Conservation (phyloP, 2,329 filamentous ascomycete species). For the Domatiomyces catenatus region DNA sequence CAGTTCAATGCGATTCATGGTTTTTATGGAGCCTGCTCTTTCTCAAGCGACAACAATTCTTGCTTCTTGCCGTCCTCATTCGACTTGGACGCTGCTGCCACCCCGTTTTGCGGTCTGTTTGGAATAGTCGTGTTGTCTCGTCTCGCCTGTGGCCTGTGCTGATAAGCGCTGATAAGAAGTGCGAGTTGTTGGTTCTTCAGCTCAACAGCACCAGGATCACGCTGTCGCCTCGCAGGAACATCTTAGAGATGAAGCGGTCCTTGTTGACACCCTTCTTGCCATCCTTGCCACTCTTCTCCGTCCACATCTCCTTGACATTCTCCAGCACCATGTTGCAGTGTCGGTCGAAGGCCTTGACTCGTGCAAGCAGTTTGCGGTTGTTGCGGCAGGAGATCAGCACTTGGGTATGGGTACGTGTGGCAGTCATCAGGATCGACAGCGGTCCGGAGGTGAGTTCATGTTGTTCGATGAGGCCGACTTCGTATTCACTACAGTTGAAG, state of each 20-base stretch:
- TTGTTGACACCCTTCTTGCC: constrained; percentile 96
- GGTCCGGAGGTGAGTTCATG: constrained; percentile 68
- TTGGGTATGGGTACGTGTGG: constrained; percentile 84
- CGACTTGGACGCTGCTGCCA: not conserved
- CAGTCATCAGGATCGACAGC: constrained; percentile 89
- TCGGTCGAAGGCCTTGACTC: constrained; percentile 95
- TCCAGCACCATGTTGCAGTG: constrained; percentile 99
- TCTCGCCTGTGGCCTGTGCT: not conserved
- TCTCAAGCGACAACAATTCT: not conserved
- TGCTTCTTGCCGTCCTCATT: not conserved
- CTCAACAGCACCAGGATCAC: constrained; percentile 77
- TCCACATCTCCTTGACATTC: constrained; percentile 99
- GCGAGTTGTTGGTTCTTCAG: constrained; percentile 28
- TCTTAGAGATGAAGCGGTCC: constrained; percentile 95
- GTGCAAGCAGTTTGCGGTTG: constrained; percentile 92
- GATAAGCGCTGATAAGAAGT: not conserved
- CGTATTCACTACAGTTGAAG: constrained; percentile 54
- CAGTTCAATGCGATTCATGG: not conserved
- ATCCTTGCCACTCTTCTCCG: constrained; percentile 69
- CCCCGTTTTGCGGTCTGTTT: not conserved
- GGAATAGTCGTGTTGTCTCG: not conserved
- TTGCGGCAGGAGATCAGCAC: constrained; percentile 95
- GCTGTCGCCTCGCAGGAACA: constrained; percentile 80
- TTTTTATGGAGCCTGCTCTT: not conserved
- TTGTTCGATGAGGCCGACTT: constrained; percentile 67